A percentile compares a stretch with the other conserved stretches of the same genome.
Evolutionary conservation across 1,284 basidiomycete genomes (phyloP).

Genomic region (Malassezia dermatis): DNA sequence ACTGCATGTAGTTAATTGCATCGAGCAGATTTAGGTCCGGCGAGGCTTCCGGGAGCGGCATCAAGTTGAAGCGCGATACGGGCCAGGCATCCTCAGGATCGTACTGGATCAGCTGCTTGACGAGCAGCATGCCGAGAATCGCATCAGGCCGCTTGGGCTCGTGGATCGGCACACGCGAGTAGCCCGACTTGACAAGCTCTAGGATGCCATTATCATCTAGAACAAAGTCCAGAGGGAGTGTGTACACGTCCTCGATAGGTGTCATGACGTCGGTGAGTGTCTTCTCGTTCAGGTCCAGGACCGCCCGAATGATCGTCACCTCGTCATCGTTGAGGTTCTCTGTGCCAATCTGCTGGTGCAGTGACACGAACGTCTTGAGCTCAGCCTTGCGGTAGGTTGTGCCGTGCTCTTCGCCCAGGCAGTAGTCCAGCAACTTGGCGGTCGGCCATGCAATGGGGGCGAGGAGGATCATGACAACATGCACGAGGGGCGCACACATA

Average conservation of each 20-base stretch:
- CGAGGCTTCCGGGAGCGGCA: slow-evolving; percentile 76
- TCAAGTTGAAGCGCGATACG: slow-evolving; percentile 54
- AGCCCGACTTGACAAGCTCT: slow-evolving; percentile 59
- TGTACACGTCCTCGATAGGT: slow-evolving; percentile 61
- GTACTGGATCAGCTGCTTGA: slow-evolving; percentile 68
- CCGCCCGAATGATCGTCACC: slow-evolving; percentile 59
- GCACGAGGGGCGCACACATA: slow-evolving; percentile 65
- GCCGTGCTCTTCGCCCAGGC: slow-evolving; percentile 51
- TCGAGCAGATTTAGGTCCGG: slow-evolving; percentile 63
- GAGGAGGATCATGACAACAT: slow-evolving; percentile 49
- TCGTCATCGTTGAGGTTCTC: slow-evolving; percentile 67
- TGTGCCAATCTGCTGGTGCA: slow-evolving; percentile 67
- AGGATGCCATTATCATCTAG: slow-evolving; percentile 65
- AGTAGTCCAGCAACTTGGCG: slow-evolving; percentile 48
- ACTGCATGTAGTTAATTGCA: slow-evolving; percentile 58
- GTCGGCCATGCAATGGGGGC: slow-evolving; percentile 51
- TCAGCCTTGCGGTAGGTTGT: slow-evolving; percentile 52
- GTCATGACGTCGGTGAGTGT: slow-evolving; percentile 61
- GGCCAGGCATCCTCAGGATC: slow-evolving; percentile 70
- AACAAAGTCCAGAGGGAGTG: slow-evolving; percentile 64
- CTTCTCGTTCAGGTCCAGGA: slow-evolving; percentile 51
- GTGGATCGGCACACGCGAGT: slow-evolving; percentile 86
- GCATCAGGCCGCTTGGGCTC: slow-evolving; percentile 63
- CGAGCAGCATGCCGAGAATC: slow-evolving; percentile 74
- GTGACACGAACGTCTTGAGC: slow-evolving; percentile 74